These are phyloP conservation scores for Lactarius sanguifluus DNA, from an alignment of 768 basidiomycete species.

Conservation along the genomic window DNA sequence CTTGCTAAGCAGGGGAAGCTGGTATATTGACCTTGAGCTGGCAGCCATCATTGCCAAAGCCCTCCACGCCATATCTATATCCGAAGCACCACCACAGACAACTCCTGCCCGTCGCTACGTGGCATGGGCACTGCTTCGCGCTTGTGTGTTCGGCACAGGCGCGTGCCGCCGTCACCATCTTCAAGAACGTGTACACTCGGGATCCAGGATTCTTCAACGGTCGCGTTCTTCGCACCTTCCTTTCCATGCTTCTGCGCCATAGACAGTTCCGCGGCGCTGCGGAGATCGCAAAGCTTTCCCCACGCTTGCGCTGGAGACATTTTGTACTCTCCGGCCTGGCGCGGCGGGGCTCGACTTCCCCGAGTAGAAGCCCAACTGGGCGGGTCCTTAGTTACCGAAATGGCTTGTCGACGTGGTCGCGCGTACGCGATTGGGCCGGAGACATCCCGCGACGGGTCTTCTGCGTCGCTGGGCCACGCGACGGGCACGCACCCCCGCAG, in stretches of 20 bases:
- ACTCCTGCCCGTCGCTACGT: conserved; percentile 41
- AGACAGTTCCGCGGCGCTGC: conserved; percentile 42
- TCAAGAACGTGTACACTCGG: conserved; percentile 41
- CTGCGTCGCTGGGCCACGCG: conserved; percentile 30
- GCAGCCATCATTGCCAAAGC: conserved; percentile 22
- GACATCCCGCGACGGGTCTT: conserved; percentile 30
- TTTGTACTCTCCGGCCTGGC: conserved; percentile 33
- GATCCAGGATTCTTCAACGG: conserved; percentile 43
- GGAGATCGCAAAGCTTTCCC: conserved; percentile 29
- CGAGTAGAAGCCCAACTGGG: conserved; percentile 12
- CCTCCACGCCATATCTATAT: conserved; percentile 41
- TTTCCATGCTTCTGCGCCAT: conserved; percentile 42
- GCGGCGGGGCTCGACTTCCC: background rate
- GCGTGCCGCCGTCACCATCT: conserved; percentile 39
- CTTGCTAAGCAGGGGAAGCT: conserved; percentile 20
- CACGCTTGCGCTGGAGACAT: conserved; percentile 36
- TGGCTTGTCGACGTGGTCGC: conserved; percentile 14
- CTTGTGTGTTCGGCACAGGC: conserved; percentile 41
- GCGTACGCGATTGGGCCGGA: conserved; percentile 32
- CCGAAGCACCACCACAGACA: conserved; percentile 39
- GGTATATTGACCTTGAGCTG: conserved; percentile 24
- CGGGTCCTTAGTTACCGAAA: background rate
- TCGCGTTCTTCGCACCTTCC: conserved; percentile 38
- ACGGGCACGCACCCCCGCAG: conserved; percentile 11
- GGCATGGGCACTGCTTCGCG: conserved; percentile 40